Base-by-base conservation (phyloP, 1,139 yeast species). In the Groenewaldozyma auringiensis region DNA sequence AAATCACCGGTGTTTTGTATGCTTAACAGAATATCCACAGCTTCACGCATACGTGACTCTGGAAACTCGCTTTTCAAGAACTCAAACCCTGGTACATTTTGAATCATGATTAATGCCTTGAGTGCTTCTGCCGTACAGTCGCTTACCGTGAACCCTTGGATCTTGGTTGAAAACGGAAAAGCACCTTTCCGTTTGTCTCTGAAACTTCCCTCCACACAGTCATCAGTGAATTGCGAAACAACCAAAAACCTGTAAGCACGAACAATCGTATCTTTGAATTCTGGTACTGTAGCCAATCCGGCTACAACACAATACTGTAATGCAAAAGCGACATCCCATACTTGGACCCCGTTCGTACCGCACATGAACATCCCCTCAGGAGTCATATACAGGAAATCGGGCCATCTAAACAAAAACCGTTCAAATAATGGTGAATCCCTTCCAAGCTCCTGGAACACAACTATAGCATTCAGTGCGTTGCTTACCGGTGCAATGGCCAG, bases 301-400 rank as follows among this genome's bases (percentile, higher is more conserved):
- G 95, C 85, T 60, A 77, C 70, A 49, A 86, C 81, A 52, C 79
- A 75, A 58, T 87, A 87, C 60, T 94, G 98, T 27, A 92, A 71
- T 55, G 85, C 83, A 65, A 94, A 92, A 0, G 96, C 89, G 18
- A 82, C 82, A 64, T 94, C 99, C 98, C 99, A 94, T 1, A 84
- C 89, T 64, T 94, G 99, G 0, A 87, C 88, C 25, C 99, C 99
- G 64, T 94, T 94, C 0, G 99, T 94, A 8, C 99, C 99, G 85
- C 85, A 86, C 47, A 86, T 83, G 3, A 92, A 79, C 81, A 92
- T 75, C 2, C 99, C 99, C 60, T 83, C 85, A 0, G 92, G 83
- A 0, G 96, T 94, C 66, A 83, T 83, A 65, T 85, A 89, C 47
- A 87, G 59, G 35, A 79, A 80, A 58, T 92, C 97, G 42, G 80